phyloP scores from a whole-genome alignment of 164 flowering plant genomes.

The Vitis amurensis region DNA sequence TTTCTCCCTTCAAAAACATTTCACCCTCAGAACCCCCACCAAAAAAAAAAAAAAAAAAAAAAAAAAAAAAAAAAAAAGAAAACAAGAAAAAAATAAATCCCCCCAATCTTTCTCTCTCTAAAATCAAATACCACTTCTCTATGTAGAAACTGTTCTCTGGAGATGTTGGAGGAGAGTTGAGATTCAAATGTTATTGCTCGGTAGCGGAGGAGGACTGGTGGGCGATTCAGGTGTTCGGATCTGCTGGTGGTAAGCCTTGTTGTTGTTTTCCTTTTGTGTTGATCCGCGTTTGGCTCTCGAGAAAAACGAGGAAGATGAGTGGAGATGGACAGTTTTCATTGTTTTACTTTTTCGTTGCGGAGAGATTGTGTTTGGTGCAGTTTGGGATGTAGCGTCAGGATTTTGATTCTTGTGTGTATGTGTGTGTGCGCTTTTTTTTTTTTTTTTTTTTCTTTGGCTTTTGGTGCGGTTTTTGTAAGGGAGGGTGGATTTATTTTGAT shows the following conservation, averaged over 20 bases:
- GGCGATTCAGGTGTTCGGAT: slow-evolving; percentile 28
- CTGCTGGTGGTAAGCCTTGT: slow-evolving; percentile 29
- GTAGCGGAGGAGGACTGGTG: background rate
- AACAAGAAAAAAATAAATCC: slow-evolving; percentile 7
- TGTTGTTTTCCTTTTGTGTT: background rate
- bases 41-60: too few species aligned
- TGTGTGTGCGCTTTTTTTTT: too few species aligned
- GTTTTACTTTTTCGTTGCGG: too few species aligned
- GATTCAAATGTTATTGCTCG: slow-evolving; percentile 26
- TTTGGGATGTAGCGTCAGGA: too few species aligned
- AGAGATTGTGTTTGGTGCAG: too few species aligned
- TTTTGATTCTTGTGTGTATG: background rate
- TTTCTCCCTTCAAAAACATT: slow-evolving; percentile 12
- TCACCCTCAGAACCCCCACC: too few species aligned
- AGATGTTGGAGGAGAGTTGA: slow-evolving; percentile 4
- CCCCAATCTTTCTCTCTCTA: slow-evolving; percentile 12
- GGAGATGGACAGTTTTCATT: too few species aligned
- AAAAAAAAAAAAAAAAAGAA: too few species aligned
- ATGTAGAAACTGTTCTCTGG: background rate
- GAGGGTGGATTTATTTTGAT: too few species aligned
- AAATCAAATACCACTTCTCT: background rate
- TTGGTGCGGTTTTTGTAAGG: too few species aligned
- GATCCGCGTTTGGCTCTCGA: background rate
- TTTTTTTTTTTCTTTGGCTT: too few species aligned
- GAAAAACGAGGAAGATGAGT: too few species aligned